Base-by-base conservation (phyloP, 768 basidiomycete species). In the Mycena haematopus region DNA sequence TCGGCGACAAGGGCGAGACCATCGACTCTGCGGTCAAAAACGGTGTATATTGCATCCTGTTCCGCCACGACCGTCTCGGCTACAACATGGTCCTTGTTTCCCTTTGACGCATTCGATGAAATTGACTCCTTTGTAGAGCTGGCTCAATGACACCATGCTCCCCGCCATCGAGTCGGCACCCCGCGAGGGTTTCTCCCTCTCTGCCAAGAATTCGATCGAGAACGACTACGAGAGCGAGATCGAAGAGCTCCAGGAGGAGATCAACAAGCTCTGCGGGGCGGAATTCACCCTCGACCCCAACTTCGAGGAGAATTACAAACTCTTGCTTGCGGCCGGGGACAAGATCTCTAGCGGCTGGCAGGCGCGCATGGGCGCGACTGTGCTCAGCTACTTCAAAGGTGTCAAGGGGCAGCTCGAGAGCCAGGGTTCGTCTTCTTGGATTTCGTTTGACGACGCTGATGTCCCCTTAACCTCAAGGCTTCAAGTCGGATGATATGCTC, bases 11-110 rank as follows among this genome's bases (percentile, higher is more conserved):
- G 72, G 76, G 70, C 14, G 65, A 66, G 31, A 70, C 70, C 22
- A 75, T 80, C 63, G 52, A 60, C 40, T 68, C 72, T 42, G 78
- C 77, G 25, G 70, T 80, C 61, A 75, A 74, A 60, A 75, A 77
- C 27, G 78, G 77, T 17, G 74, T 77, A n/a, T 79, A 75, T 71
- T 72, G 72, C 60, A 78, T 80, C 56, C 71, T 80, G 47, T 78
- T 80, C 71, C 60, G 72, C 40, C 66, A 72, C 46, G 62, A 68
- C 24, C 65, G 63, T 33, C 73, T 80, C n/a, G 76, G 75, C 0
- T 75, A 72, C 66, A 77, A 77, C 69, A 68, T 54, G 56, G 45
- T 24, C 10, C 44, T 29, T 45, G 11, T 27, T 31, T 31, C 10
- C 14, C 27, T 3, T 22, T 22, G 45, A 8, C 44, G 11, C 13